These are phyloP conservation scores for Penicillium tannophilum DNA, from an alignment of 495 filamentous ascomycete species.

Conservation along the genomic window DNA sequence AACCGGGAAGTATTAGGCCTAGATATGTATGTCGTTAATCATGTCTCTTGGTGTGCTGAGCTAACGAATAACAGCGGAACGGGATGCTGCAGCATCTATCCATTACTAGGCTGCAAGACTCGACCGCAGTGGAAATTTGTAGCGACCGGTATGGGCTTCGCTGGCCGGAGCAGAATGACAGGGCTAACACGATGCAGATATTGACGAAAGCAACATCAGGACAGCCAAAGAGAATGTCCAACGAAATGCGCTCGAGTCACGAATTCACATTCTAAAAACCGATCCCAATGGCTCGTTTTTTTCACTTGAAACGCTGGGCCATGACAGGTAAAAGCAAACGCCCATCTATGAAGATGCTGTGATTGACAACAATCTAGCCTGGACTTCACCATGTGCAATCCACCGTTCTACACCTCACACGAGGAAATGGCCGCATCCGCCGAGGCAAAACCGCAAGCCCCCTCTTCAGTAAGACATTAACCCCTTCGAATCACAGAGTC, in stretches of 20 bases:
- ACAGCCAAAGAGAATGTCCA: constrained; percentile 65
- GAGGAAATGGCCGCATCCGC: constrained; percentile 68
- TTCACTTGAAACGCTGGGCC: constrained; percentile 48
- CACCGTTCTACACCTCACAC: constrained; percentile 83
- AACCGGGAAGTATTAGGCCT: constrained; percentile 66
- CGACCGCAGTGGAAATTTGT: constrained; percentile 71
- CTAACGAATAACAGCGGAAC: constrained; percentile 59
- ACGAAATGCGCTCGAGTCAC: constrained; percentile 61
- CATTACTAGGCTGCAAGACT: constrained; percentile 73
- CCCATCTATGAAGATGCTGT: not conserved
- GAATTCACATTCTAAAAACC: constrained; percentile 65
- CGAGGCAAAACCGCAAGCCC: constrained; percentile 63
- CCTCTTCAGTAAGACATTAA: constrained; percentile 57
- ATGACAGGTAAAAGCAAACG: constrained; percentile 45
- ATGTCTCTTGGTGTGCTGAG: not conserved
- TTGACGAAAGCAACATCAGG: constrained; percentile 71
- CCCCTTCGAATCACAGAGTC: not conserved
- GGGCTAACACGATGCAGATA: constrained; percentile 51
- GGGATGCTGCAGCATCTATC: constrained; percentile 89
- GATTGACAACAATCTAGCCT: constrained; percentile 46
- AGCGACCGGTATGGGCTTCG: constrained; percentile 58
- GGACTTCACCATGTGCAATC: constrained; percentile 94
- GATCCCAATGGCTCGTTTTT: constrained; percentile 57
- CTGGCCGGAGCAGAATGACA: constrained; percentile 8
- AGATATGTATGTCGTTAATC: constrained; percentile 62